Evolutionary conservation across 257 asterid species (phyloP).

Genomic region (Nicotiana undulata): DNA sequence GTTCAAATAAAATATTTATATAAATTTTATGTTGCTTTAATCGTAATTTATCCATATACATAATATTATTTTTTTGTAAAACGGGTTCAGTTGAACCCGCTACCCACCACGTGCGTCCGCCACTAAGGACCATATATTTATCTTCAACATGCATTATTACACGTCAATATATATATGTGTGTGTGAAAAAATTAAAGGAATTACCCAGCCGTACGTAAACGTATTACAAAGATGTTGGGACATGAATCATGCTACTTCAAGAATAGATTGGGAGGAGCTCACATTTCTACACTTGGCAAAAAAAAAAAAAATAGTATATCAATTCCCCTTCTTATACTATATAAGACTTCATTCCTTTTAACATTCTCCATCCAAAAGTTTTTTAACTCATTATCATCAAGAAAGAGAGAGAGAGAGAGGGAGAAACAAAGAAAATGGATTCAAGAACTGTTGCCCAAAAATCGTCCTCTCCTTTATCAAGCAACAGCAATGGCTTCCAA

Average conservation of each 20-base stretch:
- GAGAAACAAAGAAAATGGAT: background rate
- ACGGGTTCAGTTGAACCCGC: too few relatives aligned
- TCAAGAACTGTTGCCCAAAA: background rate
- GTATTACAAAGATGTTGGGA: conserved; percentile 4
- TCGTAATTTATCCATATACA: too few relatives aligned
- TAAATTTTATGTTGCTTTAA: too few relatives aligned
- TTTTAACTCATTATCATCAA: background rate
- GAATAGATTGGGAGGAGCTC: conserved; percentile 2
- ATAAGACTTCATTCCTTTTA: conserved; percentile 18
- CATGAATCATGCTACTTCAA: conserved; percentile 22
- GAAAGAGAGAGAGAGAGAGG: background rate
- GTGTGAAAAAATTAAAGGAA: too few relatives aligned
- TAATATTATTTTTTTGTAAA: too few relatives aligned
- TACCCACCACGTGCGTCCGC: too few relatives aligned
- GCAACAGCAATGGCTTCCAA: conserved; percentile 16
- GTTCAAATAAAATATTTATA: too few relatives aligned
- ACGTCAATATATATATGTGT: background rate
- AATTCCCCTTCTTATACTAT: conserved; percentile 7
- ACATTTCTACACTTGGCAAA: background rate
- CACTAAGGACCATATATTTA: conserved; percentile 11
- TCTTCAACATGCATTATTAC: background rate
- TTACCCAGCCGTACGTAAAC: background rate
- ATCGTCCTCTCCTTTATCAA: conserved; percentile 1
- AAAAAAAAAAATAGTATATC: background rate
- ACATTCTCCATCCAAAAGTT: background rate